Percentiles rank a stretch among this genome's conserved stretches.
Evolutionary conservation across 257 asterid genomes (phyloP).

Genomic region (Solanum lignicaule): DNA sequence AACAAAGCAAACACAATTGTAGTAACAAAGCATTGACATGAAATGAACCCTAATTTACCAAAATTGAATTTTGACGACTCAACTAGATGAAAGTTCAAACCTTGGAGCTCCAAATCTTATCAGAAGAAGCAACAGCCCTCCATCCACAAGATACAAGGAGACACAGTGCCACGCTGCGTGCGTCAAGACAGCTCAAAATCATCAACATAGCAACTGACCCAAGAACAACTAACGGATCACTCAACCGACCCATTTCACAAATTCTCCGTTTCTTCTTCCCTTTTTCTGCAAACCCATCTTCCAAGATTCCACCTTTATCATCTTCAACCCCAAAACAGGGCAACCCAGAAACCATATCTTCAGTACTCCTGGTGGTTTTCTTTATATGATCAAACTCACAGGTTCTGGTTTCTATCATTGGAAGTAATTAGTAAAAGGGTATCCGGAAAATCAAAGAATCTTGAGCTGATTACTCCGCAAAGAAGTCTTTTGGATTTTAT

Average conservation of each 20-base stretch:
- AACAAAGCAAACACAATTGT: not conserved
- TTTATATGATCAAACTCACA: not conserved
- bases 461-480: not conserved
- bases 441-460: not conserved
- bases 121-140: conserved; percentile 49
- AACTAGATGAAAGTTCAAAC: conserved; percentile 1
- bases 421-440: not conserved
- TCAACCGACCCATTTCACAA: not conserved
- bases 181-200: conserved; percentile 46
- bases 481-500: not conserved
- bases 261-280: not conserved
- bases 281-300: not conserved
- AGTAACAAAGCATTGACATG: not conserved
- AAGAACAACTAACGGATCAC: conserved; percentile 43
- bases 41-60: not conserved
- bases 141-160: conserved; percentile 56
- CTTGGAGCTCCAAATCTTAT: conserved; percentile 60
- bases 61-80: not conserved
- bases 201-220: conserved; percentile 49
- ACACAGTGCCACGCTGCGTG: conserved; percentile 60
- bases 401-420: not conserved
- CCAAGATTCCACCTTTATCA: not conserved
- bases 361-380: not conserved
- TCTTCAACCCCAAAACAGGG: not conserved
- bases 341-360: not conserved